Evolutionary conservation across 1,284 basidiomycete species (phyloP).

Genomic region (Rhodotorula mucilaginosa): DNA sequence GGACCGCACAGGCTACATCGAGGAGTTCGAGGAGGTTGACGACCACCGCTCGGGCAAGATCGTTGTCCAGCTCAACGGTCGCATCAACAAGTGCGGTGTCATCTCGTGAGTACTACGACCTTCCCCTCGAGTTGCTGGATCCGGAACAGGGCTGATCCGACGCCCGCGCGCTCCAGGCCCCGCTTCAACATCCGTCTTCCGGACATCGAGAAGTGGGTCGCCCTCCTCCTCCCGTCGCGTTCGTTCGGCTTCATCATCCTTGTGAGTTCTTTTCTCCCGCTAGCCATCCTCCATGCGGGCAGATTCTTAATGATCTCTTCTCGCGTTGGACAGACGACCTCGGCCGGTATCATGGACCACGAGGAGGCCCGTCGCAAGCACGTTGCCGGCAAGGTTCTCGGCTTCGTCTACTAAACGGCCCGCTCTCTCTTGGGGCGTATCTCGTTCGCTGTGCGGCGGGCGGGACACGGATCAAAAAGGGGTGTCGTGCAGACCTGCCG

Average conservation of each 20-base stretch:
- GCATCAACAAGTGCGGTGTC: slow-evolving; percentile 95
- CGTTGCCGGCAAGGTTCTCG: slow-evolving; percentile 59
- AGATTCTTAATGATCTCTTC: slow-evolving; percentile 1
- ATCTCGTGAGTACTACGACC: slow-evolving; percentile 61
- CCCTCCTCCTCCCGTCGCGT: slow-evolving; percentile 86
- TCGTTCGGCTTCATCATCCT: slow-evolving; percentile 96
- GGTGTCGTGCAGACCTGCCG: too few relatives aligned
- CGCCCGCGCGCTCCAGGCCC: slow-evolving; percentile 47
- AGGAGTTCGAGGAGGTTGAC: slow-evolving; percentile 99
- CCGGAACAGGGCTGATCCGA: neutral
- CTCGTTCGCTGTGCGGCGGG: too few relatives aligned
- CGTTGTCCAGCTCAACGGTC: slow-evolving; percentile 96
- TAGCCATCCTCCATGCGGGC: neutral
- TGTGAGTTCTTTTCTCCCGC: slow-evolving; percentile 52
- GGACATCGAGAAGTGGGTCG: slow-evolving; percentile 93
- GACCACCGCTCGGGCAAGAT: slow-evolving; percentile 99
- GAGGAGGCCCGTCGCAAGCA: slow-evolving; percentile 99
- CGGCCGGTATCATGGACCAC: slow-evolving; percentile 98
- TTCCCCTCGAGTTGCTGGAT: slow-evolving; percentile 60
- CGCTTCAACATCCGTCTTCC: slow-evolving; percentile 95
- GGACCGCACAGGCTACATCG: slow-evolving; percentile 71
- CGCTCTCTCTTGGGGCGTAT: neutral
- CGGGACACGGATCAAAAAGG: too few relatives aligned
- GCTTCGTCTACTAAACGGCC: slow-evolving; percentile 11
- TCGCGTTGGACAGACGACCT: slow-evolving; percentile 69